phyloP scores from a whole-genome alignment of 108 stramenopile species.

The Conticribra weissflogii region DNA sequence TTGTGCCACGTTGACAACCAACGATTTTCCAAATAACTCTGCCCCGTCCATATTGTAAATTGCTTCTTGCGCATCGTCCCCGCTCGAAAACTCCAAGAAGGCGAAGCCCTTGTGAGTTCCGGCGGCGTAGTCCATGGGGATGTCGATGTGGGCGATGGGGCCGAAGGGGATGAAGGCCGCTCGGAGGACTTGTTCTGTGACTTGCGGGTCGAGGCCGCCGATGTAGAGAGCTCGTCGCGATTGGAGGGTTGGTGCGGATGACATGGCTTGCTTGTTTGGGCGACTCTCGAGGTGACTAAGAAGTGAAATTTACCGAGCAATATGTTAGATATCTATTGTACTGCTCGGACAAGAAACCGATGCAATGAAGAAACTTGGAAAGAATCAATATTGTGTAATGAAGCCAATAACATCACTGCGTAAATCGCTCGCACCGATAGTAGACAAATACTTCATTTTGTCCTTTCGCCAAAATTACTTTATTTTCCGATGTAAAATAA shows the following conservation, averaged over 20 bases:
- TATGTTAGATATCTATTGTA: not conserved
- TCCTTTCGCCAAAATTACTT: too few relatives aligned
- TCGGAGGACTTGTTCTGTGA: conserved; percentile 82
- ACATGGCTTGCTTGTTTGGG: conserved; percentile 11
- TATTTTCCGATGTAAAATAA: too few relatives aligned
- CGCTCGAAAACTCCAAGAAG: conserved; percentile 92
- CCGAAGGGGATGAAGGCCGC: conserved; percentile 97
- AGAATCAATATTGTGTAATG: too few relatives aligned
- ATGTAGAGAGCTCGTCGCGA: conserved; percentile 63
- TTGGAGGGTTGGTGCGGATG: conserved; percentile 35
- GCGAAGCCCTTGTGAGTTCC: conserved; percentile 89
- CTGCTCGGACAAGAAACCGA: too few relatives aligned
- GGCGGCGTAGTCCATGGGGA: conserved; percentile 80
- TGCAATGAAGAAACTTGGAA: too few relatives aligned
- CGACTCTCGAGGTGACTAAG: not conserved
- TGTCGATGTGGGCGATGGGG: conserved; percentile 51
- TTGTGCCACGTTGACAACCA: conserved; percentile 88
- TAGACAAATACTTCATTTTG: too few relatives aligned
- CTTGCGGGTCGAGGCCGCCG: conserved; percentile 91
- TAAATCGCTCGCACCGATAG: too few relatives aligned
- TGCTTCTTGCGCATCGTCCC: conserved; percentile 88
- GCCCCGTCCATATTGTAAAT: conserved; percentile 96
- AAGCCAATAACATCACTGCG: too few relatives aligned
- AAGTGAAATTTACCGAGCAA: not conserved
- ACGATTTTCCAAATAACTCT: conserved; percentile 85